These are phyloP conservation scores for Alisma plantagoaquatica DNA, from an alignment of 106 monocot genomes.

Conservation along the genomic window DNA sequence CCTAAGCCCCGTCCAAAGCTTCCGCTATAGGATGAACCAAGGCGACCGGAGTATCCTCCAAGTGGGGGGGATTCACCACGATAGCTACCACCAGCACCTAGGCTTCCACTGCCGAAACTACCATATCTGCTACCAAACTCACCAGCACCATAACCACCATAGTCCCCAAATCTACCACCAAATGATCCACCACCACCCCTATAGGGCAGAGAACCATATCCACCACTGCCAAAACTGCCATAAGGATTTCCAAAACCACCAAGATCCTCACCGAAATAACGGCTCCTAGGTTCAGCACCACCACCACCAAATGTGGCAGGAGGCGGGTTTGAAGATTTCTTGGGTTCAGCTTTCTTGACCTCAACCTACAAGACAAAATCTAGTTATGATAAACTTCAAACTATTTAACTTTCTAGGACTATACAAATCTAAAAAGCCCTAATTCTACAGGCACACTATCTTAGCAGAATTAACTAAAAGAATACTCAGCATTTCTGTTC, in stretches of 20 bases:
- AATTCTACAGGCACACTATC: neutral
- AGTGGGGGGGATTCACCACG: conserved; percentile 51
- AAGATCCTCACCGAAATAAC: conserved; percentile 33
- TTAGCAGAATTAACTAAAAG: neutral
- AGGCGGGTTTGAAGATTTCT: conserved; percentile 63
- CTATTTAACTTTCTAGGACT: neutral
- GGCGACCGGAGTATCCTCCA: conserved; percentile 52
- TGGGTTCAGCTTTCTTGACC: conserved; percentile 99
- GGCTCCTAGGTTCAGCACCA: conserved; percentile 61
- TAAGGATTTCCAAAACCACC: conserved; percentile 44
- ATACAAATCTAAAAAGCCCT: neutral
- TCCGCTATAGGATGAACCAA: conserved; percentile 45
- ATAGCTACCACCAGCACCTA: conserved; percentile 61
- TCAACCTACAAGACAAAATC: conserved; percentile 90
- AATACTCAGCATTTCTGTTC: neutral
- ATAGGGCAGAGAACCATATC: conserved; percentile 46
- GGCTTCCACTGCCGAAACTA: conserved; percentile 31
- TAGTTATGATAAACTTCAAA: conserved; percentile 24
- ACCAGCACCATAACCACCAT: conserved; percentile 20
- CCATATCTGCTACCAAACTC: conserved; percentile 48
- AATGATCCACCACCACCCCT: conserved; percentile 40
- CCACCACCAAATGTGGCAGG: conserved; percentile 47
- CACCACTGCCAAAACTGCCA: conserved; percentile 41
- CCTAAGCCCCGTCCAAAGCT: conserved; percentile 25
- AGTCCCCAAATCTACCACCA: conserved; percentile 38